Percentiles rank a stretch among this genome's conserved stretches.
Evolutionary conservation across 805 yeast genomes (phyloP).

Genomic region (Wickerhamiella azymoides): DNA sequence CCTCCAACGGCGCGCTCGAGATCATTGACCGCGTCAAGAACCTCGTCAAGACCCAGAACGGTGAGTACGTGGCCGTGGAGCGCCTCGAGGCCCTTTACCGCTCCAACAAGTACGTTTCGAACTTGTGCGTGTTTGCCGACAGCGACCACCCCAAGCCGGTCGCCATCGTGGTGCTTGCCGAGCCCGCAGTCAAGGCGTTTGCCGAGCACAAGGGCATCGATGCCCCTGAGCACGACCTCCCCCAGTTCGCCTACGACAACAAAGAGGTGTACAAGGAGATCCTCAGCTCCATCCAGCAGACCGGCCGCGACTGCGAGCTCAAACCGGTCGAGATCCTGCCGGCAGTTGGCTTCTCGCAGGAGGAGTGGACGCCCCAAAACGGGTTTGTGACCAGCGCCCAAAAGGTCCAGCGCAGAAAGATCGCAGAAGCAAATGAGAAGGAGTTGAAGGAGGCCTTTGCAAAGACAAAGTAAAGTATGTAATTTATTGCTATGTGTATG

Average conservation of each 20-base stretch:
- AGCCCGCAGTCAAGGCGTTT: slow-evolving; percentile 44
- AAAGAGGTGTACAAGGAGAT: slow-evolving; percentile 41
- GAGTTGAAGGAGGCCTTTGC: slow-evolving; percentile 54
- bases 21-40: slow-evolving; percentile 92
- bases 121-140: slow-evolving; percentile 91
- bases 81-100: slow-evolving; percentile 85
- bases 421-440: slow-evolving; percentile 51
- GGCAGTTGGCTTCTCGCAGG: slow-evolving; percentile 66
- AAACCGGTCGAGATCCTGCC: slow-evolving; percentile 72
- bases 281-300: slow-evolving; percentile 44
- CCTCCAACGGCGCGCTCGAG: slow-evolving; percentile 56
- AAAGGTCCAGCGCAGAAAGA: slow-evolving; percentile 87
- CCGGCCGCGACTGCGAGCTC: slow-evolving; percentile 73
- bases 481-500: background rate
- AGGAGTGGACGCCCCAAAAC: slow-evolving; percentile 96
- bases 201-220: slow-evolving; percentile 37
- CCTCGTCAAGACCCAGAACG: slow-evolving; percentile 86
- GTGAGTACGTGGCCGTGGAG: slow-evolving; percentile 96
- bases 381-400: slow-evolving; percentile 93
- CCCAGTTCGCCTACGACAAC: slow-evolving; percentile 34
- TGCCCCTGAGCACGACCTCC: slow-evolving; percentile 37
- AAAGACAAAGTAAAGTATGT: background rate
- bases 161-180: slow-evolving; percentile 79
- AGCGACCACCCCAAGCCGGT: slow-evolving; percentile 76
- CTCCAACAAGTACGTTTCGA: slow-evolving; percentile 59